Evolutionary conservation across 768 basidiomycete species (phyloP), one percentile per base, ranked within the genome.

Genomic region (Pulveroboletus sp.): DNA sequence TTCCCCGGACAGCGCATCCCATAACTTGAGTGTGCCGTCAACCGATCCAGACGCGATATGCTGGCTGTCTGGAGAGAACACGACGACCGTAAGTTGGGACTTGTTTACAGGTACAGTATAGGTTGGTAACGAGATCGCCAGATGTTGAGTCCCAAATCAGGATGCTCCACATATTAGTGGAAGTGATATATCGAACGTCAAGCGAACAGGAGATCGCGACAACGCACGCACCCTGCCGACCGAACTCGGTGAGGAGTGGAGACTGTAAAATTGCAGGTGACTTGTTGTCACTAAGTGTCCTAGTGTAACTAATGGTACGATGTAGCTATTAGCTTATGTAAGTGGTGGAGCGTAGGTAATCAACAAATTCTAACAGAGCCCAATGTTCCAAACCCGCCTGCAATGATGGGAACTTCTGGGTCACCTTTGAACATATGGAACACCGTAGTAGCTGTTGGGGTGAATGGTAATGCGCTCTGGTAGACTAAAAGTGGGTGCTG

Each of bases 401-500:
- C 54, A 36, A 69, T 27, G 41, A 55, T 6, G 15, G 68, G 66
- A 9, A 59, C 4, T 8, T 55, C 47, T 15, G 55, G 43, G 18
- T 66, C 63, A 1, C 59, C 51, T 37, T 66, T 63, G 56, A 68
- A 68, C 14, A 51, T 53, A 30, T 56, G 57, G 39, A 62, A 68
- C 31, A 69, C 39, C 8, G 49, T 39, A 8, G 61, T 55, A 10
- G 55, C 39, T 14, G 54, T 68, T 4, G 66, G 66, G 35, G 66
- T 56, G 44, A 68, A 68, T 4, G 66, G 68, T 18, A 68, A 62
- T 15, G 66, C 66, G 15, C 61, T 57, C 21, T 57, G 56, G 53
- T 68, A 68, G 30, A 68, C 68, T n/a, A 67, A 53, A 21, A 67
- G 65, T 5, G 66, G 66, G 39, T 67, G 66, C 18, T 65, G 65